phyloP scores from a whole-genome alignment of 768 basidiomycete species.

The Lyophyllum atratum region DNA sequence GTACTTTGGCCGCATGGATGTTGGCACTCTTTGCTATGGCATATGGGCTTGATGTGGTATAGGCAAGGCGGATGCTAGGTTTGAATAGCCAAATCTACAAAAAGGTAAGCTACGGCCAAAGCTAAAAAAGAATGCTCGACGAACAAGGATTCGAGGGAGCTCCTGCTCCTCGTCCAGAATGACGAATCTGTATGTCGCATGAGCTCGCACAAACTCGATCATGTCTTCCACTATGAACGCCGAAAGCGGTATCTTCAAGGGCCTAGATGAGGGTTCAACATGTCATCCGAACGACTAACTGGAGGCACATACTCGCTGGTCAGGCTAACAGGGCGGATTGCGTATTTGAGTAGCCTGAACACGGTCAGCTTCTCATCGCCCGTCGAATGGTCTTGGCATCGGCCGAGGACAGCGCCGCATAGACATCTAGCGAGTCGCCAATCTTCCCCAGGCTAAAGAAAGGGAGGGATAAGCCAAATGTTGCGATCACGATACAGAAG shows the following conservation, averaged over 20 bases:
- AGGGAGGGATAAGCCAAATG: slow-evolving; percentile 7
- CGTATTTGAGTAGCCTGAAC: slow-evolving; percentile 82
- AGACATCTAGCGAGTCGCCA: slow-evolving; percentile 73
- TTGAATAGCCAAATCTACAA: slow-evolving; percentile 95
- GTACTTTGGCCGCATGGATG: slow-evolving; percentile 76
- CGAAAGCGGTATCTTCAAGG: slow-evolving; percentile 63
- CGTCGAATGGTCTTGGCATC: slow-evolving; percentile 53
- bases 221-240: slow-evolving; percentile 93
- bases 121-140: slow-evolving; percentile 25
- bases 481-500: slow-evolving; percentile 9
- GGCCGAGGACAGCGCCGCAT: slow-evolving; percentile 83
- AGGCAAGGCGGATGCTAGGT: slow-evolving; percentile 80
- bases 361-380: slow-evolving; percentile 38
- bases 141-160: slow-evolving; percentile 73
- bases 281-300: not conserved
- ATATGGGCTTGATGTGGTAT: slow-evolving; percentile 56
- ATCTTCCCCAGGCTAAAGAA: slow-evolving; percentile 53
- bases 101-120: not conserved
- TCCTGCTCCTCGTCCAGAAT: slow-evolving; percentile 88
- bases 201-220: slow-evolving; percentile 88
- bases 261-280: slow-evolving; percentile 28
- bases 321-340: slow-evolving; percentile 70
- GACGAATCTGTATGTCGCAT: slow-evolving; percentile 91
- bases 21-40: slow-evolving; percentile 63
- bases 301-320: slow-evolving; percentile 57